A percentile compares a stretch with the other conserved stretches of the same genome.
These are phyloP conservation scores for Colletotrichum sp. DNA, from an alignment of 2,329 filamentous ascomycete species.

Conservation along the genomic window DNA sequence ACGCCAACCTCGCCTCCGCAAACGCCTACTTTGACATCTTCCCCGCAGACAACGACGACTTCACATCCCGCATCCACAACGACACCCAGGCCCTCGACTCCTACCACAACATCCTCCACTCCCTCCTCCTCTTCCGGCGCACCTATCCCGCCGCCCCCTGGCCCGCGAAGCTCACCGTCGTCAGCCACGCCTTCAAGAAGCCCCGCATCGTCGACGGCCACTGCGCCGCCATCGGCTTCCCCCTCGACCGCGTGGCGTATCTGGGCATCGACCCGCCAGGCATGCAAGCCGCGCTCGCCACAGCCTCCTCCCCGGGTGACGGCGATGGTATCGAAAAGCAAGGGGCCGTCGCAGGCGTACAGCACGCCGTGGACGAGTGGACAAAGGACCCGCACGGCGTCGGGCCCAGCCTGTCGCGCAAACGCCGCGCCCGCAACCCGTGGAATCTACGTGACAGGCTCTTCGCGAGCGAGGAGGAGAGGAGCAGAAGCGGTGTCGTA, in stretches of 20 bases:
- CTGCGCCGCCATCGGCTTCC: slow-evolving; percentile 65
- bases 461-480: slow-evolving; percentile 42
- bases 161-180: slow-evolving; percentile 63
- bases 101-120: slow-evolving; percentile 84
- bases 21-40: slow-evolving; percentile 52
- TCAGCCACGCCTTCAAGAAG: slow-evolving; percentile 75
- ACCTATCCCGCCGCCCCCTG: slow-evolving; percentile 54
- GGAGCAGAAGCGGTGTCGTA: slow-evolving; percentile 39
- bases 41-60: background rate
- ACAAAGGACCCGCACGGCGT: slow-evolving; percentile 56
- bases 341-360: slow-evolving; percentile 46
- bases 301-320: background rate
- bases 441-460: slow-evolving; percentile 51
- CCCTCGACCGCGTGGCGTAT: slow-evolving; percentile 49
- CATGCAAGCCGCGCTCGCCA: slow-evolving; percentile 32
- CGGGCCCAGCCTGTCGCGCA: slow-evolving; percentile 47
- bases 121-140: slow-evolving; percentile 62
- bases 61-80: slow-evolving; percentile 49
- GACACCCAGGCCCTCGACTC: slow-evolving; percentile 83
- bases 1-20: slow-evolving; percentile 56
- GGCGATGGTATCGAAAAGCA: slow-evolving; percentile 34
- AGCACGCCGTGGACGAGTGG: slow-evolving; percentile 53
- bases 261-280: slow-evolving; percentile 70
- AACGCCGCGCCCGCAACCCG: slow-evolving; percentile 54
- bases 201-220: slow-evolving; percentile 68